Conservation (phyloP, 805 yeast species). For the Hanseniaspora taiwanica region DNA sequence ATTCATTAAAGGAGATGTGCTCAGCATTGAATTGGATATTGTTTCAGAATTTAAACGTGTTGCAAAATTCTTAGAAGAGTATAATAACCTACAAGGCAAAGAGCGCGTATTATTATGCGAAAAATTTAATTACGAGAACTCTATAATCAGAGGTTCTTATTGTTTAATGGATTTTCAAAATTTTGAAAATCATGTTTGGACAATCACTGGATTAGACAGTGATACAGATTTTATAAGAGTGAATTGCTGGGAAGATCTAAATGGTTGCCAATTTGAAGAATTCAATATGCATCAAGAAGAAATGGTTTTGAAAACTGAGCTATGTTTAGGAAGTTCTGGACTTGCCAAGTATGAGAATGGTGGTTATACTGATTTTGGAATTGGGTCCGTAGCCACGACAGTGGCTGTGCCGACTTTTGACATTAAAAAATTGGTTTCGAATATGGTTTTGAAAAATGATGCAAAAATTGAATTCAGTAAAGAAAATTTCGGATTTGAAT, state of each 20-base stretch:
- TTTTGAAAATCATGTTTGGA: neutral
- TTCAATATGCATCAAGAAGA: neutral
- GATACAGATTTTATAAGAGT: neutral
- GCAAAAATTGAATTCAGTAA: neutral
- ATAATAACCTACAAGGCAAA: no score
- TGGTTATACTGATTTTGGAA: neutral
- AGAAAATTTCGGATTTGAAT: neutral
- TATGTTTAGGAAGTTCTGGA: neutral
- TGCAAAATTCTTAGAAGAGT: neutral
- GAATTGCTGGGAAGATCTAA: neutral
- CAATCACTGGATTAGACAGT: neutral
- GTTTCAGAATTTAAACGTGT: neutral
- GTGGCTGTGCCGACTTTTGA: conserved; percentile 5
- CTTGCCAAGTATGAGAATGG: no score
- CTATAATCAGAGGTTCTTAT: no score
- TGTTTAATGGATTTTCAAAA: neutral
- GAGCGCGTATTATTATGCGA: no score
- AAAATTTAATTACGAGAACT: no score
- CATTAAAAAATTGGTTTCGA: conserved; percentile 6
- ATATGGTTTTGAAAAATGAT: neutral
- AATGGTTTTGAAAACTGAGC: neutral
- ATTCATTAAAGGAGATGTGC: neutral
- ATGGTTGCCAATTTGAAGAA: neutral
- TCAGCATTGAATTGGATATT: neutral
- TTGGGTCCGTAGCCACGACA: neutral